A percentile compares a stretch with the other conserved stretches of the same genome.
Evolutionary conservation across 2,329 filamentous ascomycete species (phyloP).

Genomic region (Aciculosporium take): DNA sequence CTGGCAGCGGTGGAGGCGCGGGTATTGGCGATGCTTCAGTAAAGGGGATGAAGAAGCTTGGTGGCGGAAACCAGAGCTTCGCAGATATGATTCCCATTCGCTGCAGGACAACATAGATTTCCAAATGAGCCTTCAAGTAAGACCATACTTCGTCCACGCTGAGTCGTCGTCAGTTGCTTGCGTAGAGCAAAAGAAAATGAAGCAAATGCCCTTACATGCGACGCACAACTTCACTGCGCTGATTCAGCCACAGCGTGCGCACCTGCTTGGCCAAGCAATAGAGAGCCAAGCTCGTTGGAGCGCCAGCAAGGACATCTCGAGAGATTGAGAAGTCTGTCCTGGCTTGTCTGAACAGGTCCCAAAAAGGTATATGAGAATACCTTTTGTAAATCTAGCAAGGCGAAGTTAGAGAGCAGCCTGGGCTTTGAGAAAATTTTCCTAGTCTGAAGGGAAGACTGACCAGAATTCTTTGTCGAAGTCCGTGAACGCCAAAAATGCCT

Average conservation of each 20-base stretch:
- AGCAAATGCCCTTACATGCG: conserved; percentile 14
- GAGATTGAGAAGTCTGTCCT: conserved; percentile 17
- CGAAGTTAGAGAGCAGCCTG: neutral
- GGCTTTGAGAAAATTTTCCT: neutral
- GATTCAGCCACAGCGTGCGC: conserved; percentile 12
- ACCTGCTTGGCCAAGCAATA: conserved; percentile 17
- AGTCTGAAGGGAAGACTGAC: conserved; percentile 18
- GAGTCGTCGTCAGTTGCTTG: conserved; percentile 7
- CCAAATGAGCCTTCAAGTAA: conserved; percentile 35
- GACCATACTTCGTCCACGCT: conserved; percentile 21
- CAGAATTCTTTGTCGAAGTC: conserved; percentile 39
- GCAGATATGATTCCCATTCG: conserved; percentile 32
- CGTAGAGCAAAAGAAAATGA: no score
- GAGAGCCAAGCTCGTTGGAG: conserved; percentile 16
- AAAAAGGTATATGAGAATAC: conserved; percentile 35
- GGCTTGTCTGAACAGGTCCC: conserved; percentile 23
- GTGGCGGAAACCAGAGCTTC: conserved; percentile 27
- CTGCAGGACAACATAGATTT: conserved; percentile 38
- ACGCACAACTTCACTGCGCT: conserved; percentile 10
- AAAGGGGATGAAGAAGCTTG: conserved; percentile 41
- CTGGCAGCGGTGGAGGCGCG: conserved; percentile 27
- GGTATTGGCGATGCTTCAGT: conserved; percentile 34
- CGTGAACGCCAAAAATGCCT: conserved; percentile 37
- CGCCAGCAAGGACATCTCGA: conserved; percentile 19
- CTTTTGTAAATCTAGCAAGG: conserved; percentile 33